phyloP scores from a whole-genome alignment of 225 moss, liverwort and hornwort genomes.

The Polytrichum commune region DNA sequence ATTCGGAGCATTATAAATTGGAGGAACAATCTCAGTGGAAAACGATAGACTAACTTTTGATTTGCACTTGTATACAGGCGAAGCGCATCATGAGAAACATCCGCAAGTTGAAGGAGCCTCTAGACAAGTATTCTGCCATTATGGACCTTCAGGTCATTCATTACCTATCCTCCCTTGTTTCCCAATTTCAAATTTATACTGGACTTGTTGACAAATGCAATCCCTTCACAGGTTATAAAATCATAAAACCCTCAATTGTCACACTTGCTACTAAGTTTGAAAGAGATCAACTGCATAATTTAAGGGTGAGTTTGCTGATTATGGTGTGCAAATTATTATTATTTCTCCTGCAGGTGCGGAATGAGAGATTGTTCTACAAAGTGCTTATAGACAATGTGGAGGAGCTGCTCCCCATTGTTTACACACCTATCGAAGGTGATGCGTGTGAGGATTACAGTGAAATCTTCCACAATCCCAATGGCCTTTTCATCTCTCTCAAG shows the following conservation, averaged over 20 bases:
- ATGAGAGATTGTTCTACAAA: slow-evolving; percentile 75
- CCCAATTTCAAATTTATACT: no score
- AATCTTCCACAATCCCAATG: slow-evolving; percentile 66
- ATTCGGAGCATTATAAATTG: no score
- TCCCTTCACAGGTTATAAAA: no score
- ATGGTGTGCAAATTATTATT: background rate
- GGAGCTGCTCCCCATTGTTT: slow-evolving; percentile 86
- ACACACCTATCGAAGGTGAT: slow-evolving; percentile 90
- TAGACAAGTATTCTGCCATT: slow-evolving; percentile 40
- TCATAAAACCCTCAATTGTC: no score
- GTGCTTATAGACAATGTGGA: slow-evolving; percentile 81
- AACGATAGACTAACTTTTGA: background rate
- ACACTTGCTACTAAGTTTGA: no score
- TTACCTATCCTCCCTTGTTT: background rate
- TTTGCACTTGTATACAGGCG: slow-evolving; percentile 14
- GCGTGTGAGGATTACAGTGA: slow-evolving; percentile 85
- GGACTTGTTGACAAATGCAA: no score
- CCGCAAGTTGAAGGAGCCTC: slow-evolving; percentile 9
- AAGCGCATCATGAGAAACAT: slow-evolving; percentile 53
- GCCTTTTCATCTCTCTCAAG: slow-evolving; percentile 65
- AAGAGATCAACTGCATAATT: no score
- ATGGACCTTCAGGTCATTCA: slow-evolving; percentile 52
- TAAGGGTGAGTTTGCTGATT: no score
- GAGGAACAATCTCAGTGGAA: no score
- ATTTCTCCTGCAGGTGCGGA: slow-evolving; percentile 39